Base-by-base conservation (phyloP, 371 early-diverging fungal species). In the Mucor sp. region DNA sequence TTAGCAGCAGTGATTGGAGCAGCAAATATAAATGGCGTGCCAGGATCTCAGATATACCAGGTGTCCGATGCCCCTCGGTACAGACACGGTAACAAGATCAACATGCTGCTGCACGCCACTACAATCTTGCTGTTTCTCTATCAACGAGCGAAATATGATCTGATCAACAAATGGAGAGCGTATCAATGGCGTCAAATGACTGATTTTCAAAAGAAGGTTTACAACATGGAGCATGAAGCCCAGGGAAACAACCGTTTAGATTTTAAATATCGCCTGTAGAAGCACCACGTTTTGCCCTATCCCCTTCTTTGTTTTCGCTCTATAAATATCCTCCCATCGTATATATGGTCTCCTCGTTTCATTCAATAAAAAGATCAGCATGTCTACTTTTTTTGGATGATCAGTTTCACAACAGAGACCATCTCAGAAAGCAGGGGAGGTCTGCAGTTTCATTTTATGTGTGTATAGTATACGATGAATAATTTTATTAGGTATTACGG, bases 41-140 rank as follows among this genome's bases (percentile, higher is more conserved):
- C 74, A 28, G 74, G 74, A 12, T 70, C 74, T 4, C 74, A 74
- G 25, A 74, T 74, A 7, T 74, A 74, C 27, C 44, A 57, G 53
- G 23, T 56, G 6, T 48, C 67, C 28, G 86, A 84, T 62, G 77
- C 83, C 1, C 83, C 81, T 9, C 74, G 75, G 17, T 80, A 74
- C 33, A 55, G 63, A 15, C 66, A 62, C 15, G 81, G 81, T 50
- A 80, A 82, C 56, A 68, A 69, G 72, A 78, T 83, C 65, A 67
- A 69, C 37, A 63, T 82, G 39, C 62, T 47, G 21, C 44, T 84
- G 9, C 28, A 50, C 30, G 21, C 65, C 8, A 53, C 62, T 0
- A 58, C 75, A 6, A 60, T 55, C 21, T 2, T 69, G 1, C 25
- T 79, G 25, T 79, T 68, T 50, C 33, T 78, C 15, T 37, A 67